phyloP scores from a whole-genome alignment of 2,329 filamentous ascomycete species.

The Clonostachys rhizophaga region DNA sequence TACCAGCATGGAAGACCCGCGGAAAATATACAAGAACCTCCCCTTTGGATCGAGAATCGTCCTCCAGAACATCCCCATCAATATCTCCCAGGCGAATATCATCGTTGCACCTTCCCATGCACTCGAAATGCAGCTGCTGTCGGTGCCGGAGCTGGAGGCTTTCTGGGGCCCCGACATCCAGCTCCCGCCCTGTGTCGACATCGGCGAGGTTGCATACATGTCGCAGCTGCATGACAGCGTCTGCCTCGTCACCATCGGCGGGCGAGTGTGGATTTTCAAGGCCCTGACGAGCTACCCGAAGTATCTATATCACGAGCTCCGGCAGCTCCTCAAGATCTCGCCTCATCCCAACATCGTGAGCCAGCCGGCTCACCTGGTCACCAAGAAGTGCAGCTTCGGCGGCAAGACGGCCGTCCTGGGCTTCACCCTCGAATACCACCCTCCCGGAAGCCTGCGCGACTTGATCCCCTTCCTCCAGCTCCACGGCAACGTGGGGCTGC shows the following conservation, averaged over 20 bases:
- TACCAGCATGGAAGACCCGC: constrained; percentile 16
- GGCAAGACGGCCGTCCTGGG: constrained; percentile 50
- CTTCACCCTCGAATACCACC: constrained; percentile 50
- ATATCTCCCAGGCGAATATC: constrained; percentile 39
- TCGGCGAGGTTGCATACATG: constrained; percentile 42
- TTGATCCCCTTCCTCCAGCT: constrained; percentile 44
- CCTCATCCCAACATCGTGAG: constrained; percentile 49
- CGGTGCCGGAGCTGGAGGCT: constrained; percentile 29
- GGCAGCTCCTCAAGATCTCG: constrained; percentile 44
- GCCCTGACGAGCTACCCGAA: constrained; percentile 52
- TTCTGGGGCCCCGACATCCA: constrained; percentile 35
- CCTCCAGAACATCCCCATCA: constrained; percentile 42
- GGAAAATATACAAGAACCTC: constrained; percentile 32
- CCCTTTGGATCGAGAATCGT: constrained; percentile 57
- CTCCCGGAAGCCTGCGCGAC: constrained; percentile 50
- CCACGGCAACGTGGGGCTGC: constrained; percentile 32
- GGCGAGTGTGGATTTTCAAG: constrained; percentile 48
- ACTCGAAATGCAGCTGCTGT: constrained; percentile 47
- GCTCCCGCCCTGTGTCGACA: constrained; percentile 42
- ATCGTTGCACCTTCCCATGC: constrained; percentile 43
- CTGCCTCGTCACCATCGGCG: constrained; percentile 42
- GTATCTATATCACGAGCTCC: constrained; percentile 58
- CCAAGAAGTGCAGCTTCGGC: constrained; percentile 51
- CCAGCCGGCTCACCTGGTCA: constrained; percentile 47
- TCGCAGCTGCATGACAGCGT: constrained; percentile 56